Evolutionary conservation across 148 eudicot species (phyloP), one percentile per base, ranked within the genome.

Genomic region (Drosera capensis): DNA sequence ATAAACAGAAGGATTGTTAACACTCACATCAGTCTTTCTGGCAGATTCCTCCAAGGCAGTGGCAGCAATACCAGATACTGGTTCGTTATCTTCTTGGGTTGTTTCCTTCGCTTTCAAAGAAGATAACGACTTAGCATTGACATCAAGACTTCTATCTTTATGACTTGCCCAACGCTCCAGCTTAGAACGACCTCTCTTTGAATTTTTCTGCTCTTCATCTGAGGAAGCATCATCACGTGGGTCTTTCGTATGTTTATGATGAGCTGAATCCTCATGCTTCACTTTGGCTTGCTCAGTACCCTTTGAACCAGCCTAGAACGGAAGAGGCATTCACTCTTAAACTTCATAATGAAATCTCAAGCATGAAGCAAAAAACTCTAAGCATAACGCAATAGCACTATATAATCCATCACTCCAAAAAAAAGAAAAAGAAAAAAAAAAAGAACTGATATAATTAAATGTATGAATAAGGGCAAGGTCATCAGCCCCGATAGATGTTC

Each of bases 111-210:
- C 56, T 60, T 73, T 63, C 51, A 56, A 49, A 31, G 80, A 69
- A 14, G 96, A 63, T 36, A 77, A 59, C 37, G 71, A 50, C 53
- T 67, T 77, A 5, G 65, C 11, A 52, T 49, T 28, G n/a, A 39
- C 34, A 53, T 57, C 40, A 37, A 57, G 68, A 71, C 78, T 92
- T 46, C 80, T 75, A 25, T 90, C 99, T 59, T 85, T 72, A 40
- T 92, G 85, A 68, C 99, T 85, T 1, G 86, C 60, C 99, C 99
- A 92, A 5, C 99, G 85, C 57, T 92, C 95, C 52, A 92, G 58
- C 71, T 92, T 92, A 22, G 99, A 85, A 23, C 99, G 78, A 23
- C 94, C 99, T 62, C 65, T 85, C 52, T 71, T 76, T 26, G 97
- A 80, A 49, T 52, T 73, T 12, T 71, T 57, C 51, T 70, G 85